Base-by-base conservation (phyloP, 2,329 filamentous ascomycete genomes). In the Botrytis cinerea region DNA sequence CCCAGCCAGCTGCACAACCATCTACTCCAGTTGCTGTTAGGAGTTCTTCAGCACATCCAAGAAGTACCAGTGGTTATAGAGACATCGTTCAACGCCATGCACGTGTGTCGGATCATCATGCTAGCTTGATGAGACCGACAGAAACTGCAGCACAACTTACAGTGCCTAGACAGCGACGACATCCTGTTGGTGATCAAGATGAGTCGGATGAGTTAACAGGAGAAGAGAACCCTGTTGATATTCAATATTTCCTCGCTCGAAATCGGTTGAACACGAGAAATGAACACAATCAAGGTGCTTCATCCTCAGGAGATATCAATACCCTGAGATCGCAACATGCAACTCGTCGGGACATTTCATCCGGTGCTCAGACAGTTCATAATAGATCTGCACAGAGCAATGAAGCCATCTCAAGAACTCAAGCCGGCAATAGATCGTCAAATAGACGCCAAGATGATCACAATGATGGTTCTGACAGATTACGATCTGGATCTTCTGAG, bases 341-440 rank as follows among this genome's bases (percentile, higher is more conserved):
- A 40, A n/a, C 12, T 18, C 22, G 9, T 7, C 20, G 12, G 6
- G 22, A 38, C 1, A 16, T 32, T 43, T 38, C 25, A n/a, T 18
- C 25, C 4, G 38, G n/a, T 28, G 2, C 14, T n/a, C 25, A 43
- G 28, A 14, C 1, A 28, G n/a, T 25, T 28, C 40, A n/a, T 20
- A 8, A 25, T 1, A 16, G 4, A 45, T n/a, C 1, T 28, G 25
- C 38, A 63, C 1, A 43, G 2, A 63, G 16, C 1, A 63, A 32
- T n/a, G 38, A 38, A 0, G n/a, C 7, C 14, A 7, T 1, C 1
- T 4, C 1, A 9, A 61, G 20, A 22, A n/a, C 12, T n/a, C 22
- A n/a, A 40, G 22, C 12, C 22, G 22, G 35, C 12, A n/a, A n/a
- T 6, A n/a, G 8, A 35, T 18, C 28, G 1, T 22, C 28, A 10